phyloP scores from a whole-genome alignment of 1,284 basidiomycete genomes.

The Cutaneotrichosporon spelunceum region DNA sequence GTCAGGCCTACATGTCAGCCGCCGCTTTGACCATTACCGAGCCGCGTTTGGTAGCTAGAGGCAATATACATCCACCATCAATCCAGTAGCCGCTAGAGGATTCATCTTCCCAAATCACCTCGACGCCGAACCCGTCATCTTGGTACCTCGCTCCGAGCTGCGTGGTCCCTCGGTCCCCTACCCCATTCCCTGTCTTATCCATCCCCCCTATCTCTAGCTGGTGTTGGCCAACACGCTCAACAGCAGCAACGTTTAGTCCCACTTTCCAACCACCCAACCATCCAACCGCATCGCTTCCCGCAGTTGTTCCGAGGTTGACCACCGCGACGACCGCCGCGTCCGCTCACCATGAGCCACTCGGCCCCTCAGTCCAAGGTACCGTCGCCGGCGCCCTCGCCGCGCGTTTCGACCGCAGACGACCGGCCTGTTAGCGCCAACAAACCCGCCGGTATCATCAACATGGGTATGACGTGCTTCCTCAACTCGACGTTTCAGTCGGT shows the following conservation, averaged over 20 bases:
- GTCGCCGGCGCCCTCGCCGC: constrained; percentile 23
- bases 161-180: background rate
- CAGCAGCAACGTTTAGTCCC: background rate
- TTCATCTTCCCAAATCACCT: background rate
- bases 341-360: constrained; percentile 20
- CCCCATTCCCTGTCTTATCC: background rate
- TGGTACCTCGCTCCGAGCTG: background rate
- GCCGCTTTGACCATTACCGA: too few species aligned
- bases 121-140: constrained; percentile 52
- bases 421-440: constrained; percentile 24
- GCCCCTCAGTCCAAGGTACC: constrained; percentile 24
- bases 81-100: too few species aligned
- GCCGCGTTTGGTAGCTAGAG: too few species aligned
- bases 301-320: background rate
- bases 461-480: constrained; percentile 90
- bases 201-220: background rate
- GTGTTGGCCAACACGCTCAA: background rate
- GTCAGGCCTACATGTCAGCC: too few species aligned
- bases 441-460: constrained; percentile 66
- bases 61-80: too few species aligned
- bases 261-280: background rate
- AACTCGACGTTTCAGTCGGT: constrained; percentile 77
- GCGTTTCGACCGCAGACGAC: constrained; percentile 8
- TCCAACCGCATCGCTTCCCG: background rate
- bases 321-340: background rate